Conservation (phyloP, 2,329 filamentous ascomycete species). For the Trichophyton verrucosum region DNA sequence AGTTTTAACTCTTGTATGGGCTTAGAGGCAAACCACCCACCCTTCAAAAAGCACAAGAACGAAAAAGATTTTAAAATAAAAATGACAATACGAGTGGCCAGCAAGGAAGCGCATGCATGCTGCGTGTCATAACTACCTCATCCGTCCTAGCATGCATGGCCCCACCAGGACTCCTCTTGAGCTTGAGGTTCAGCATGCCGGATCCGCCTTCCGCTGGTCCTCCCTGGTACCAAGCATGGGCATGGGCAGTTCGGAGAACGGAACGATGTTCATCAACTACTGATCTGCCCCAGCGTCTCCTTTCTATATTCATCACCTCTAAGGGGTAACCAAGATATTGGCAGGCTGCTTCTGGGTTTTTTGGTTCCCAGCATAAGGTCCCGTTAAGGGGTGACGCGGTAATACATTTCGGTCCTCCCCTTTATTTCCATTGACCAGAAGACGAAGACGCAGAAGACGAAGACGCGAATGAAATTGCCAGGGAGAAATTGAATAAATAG, state of each 20-base stretch:
- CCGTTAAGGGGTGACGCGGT: background rate
- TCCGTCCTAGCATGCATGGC: conserved; percentile 1
- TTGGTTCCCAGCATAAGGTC: background rate
- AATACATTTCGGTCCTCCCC: background rate
- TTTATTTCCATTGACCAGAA: too few relatives aligned
- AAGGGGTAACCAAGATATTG: background rate
- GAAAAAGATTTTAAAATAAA: background rate
- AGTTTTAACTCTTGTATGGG: background rate
- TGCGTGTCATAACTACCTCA: conserved; percentile 4
- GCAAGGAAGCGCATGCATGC: background rate
- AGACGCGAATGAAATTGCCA: background rate
- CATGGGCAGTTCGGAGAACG: background rate
- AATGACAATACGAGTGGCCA: background rate
- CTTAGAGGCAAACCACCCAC: too few relatives aligned
- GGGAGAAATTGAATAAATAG: background rate
- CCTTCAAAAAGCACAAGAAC: too few relatives aligned
- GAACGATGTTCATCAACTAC: background rate
- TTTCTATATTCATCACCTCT: background rate
- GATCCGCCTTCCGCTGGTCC: conserved; percentile 5
- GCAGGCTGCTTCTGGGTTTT: too few relatives aligned
- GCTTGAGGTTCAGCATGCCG: background rate
- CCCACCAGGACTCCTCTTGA: background rate
- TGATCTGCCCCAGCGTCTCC: background rate
- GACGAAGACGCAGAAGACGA: too few relatives aligned
- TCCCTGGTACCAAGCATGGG: conserved; percentile 1